phyloP scores from a whole-genome alignment of 2,329 filamentous ascomycete species.

The Didymella keratinophila region DNA sequence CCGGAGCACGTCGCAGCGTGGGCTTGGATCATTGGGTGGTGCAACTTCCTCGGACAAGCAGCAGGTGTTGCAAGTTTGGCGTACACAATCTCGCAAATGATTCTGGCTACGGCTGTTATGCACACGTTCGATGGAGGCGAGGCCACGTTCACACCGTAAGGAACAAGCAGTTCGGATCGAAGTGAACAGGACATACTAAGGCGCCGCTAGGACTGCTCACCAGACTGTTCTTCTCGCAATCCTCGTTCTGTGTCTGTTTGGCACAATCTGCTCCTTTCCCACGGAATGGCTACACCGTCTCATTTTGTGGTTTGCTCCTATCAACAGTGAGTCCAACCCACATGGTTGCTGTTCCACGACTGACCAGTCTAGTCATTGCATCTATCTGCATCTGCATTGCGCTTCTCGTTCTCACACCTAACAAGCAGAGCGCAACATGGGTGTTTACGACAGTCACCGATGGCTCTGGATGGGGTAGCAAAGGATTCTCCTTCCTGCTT shows the following conservation, averaged over 20 bases:
- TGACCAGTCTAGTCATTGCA: slow-evolving; percentile 56
- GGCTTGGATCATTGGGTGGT: slow-evolving; percentile 73
- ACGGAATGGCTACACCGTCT: slow-evolving; percentile 67
- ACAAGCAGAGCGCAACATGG: slow-evolving; percentile 66
- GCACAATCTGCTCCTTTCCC: slow-evolving; percentile 68
- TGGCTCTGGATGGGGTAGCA: slow-evolving; percentile 69
- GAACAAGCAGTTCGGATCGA: slow-evolving; percentile 6
- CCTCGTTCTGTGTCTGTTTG: slow-evolving; percentile 62
- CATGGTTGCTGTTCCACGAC: background rate
- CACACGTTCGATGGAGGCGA: slow-evolving; percentile 62
- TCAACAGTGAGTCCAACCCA: slow-evolving; percentile 59
- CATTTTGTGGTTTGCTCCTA: slow-evolving; percentile 71
- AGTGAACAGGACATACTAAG: slow-evolving; percentile 8
- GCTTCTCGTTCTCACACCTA: slow-evolving; percentile 65
- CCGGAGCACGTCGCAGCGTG: slow-evolving; percentile 67
- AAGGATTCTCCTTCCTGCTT: slow-evolving; percentile 68
- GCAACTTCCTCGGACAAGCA: slow-evolving; percentile 70
- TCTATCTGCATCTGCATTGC: slow-evolving; percentile 67
- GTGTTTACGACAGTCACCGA: slow-evolving; percentile 69
- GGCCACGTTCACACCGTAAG: slow-evolving; percentile 67
- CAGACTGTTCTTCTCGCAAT: slow-evolving; percentile 68
- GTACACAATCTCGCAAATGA: slow-evolving; percentile 70
- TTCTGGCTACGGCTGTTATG: slow-evolving; percentile 68
- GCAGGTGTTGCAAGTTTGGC: slow-evolving; percentile 69
- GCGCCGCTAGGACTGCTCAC: slow-evolving; percentile 58